Percentiles rank a stretch among this genome's conserved stretches.
These are phyloP conservation scores for Phytophthora syringae DNA, from an alignment of 352 stramenopile species.

Conservation along the genomic window DNA sequence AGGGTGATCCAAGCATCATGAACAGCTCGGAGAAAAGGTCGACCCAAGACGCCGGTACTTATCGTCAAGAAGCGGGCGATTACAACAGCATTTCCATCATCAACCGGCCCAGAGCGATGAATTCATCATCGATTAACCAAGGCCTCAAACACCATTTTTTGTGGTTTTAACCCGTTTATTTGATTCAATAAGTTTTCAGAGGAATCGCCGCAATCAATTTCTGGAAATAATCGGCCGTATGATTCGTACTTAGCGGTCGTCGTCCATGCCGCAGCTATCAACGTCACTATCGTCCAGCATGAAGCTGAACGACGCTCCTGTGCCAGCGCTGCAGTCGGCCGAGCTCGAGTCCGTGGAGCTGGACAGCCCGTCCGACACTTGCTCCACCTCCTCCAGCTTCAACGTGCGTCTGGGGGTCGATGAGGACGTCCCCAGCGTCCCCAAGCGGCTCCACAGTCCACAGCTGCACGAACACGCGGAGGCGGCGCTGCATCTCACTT, in stretches of 20 bases:
- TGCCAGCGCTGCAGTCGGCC: conserved; percentile 31
- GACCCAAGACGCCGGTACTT: no score
- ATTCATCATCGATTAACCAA: conserved; percentile 1
- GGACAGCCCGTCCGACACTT: conserved; percentile 31
- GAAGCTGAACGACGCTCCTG: conserved; percentile 12
- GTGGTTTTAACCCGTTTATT: no score
- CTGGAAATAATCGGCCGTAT: no score
- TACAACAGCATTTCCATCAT: background rate
- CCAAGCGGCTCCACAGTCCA: conserved; percentile 29
- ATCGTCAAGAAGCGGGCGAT: background rate
- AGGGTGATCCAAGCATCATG: no score
- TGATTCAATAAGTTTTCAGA: no score
- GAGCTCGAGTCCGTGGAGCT: conserved; percentile 40
- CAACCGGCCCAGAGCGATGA: background rate
- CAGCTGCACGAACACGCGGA: conserved; percentile 29
- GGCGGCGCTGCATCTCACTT: conserved; percentile 49
- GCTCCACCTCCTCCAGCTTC: conserved; percentile 39
- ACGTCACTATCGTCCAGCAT: conserved; percentile 22
- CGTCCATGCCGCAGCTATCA: background rate
- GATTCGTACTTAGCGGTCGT: background rate
- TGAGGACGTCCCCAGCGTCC: conserved; percentile 1
- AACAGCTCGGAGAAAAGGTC: no score
- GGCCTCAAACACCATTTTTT: no score
- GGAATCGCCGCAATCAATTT: no score
- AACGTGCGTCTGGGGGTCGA: conserved; percentile 14